Evolutionary conservation across 805 yeast species (phyloP).

Genomic region (Metschnikowia picachoensis): DNA sequence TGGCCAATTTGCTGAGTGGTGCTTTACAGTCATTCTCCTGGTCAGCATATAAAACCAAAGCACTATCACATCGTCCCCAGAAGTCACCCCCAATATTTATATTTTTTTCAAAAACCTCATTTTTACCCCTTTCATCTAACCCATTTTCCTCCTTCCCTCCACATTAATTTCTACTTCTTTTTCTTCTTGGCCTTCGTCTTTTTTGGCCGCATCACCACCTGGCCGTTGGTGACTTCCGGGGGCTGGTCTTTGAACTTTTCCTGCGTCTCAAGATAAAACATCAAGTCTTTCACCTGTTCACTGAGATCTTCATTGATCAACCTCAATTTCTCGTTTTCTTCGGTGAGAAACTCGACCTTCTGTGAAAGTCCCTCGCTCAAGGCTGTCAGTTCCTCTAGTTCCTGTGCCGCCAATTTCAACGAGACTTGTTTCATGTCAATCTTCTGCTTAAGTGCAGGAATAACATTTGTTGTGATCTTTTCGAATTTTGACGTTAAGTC

Average conservation of each 20-base stretch:
- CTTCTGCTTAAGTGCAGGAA: constrained; percentile 34
- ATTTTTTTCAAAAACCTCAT: not conserved
- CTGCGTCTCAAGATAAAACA: constrained; percentile 74
- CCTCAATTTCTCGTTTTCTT: constrained; percentile 26
- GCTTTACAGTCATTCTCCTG: no score
- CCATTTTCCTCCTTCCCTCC: not conserved
- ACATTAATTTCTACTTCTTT: not conserved
- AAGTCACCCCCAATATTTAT: no score
- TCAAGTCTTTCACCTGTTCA: constrained; percentile 69
- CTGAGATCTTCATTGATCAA: constrained; percentile 45
- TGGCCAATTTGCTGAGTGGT: no score
- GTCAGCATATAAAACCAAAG: no score
- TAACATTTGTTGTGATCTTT: constrained; percentile 22
- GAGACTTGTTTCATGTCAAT: constrained; percentile 29
- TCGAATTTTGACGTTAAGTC: constrained; percentile 22
- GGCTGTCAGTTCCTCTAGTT: constrained; percentile 29
- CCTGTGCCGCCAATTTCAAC: constrained; percentile 25
- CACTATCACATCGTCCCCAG: no score
- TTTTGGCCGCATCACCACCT: constrained; percentile 42
- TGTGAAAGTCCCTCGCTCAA: constrained; percentile 38
- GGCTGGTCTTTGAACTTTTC: constrained; percentile 68
- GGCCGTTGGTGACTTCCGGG: constrained; percentile 71
- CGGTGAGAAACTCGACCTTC: constrained; percentile 34
- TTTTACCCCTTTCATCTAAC: not conserved
- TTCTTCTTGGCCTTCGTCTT: constrained; percentile 13